Base-by-base conservation (phyloP, 495 filamentous ascomycete genomes). In the Hamigera avellanea region DNA sequence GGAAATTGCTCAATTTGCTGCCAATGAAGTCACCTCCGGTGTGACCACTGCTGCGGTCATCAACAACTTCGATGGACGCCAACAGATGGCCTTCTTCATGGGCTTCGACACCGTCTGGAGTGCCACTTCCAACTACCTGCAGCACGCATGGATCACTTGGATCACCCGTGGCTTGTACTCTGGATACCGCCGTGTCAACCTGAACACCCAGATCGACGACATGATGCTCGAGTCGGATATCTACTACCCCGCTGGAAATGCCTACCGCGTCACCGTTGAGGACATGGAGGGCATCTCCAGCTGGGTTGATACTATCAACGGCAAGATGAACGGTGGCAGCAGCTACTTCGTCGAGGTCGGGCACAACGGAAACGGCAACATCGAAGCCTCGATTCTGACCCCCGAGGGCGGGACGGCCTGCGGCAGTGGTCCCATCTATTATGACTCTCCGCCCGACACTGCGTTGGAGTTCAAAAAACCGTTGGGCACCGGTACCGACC, bases 81-180 rank as follows among this genome's bases (percentile, higher is more conserved):
- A 78, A 54, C 70, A 80, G 50, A 75, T 78, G 73, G 73, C 66
- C 0, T 77, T 74, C 55, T 76, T 76, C 56, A 66, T 71, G 26
- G 45, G 49, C 13, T 72, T 69, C 39, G 70, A 71, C 25, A 68
- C 69, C 6, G 64, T 62, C 36, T 78, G 75, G 73, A 66, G 67
- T 40, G 48, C 58, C 10, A 62, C 72, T 7, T 72, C 66, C 45
- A 76, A 62, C 45, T 72, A 60, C 39, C 49, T 78, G 40, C 71
- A 75, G 50, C 75, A 80, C 52, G 69, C 69, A n/a, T 77, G 70
- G 69, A 76, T 80, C 40, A 66, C 68, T 43, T 80, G 73, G 73
- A 48, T 75, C 8, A 76, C 72, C 12, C 61, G 70, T 25, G 75
- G 75, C 25, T 42, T 76, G 2, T 69, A 72, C 41, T 57, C 70